Percentiles rank a stretch among this genome's conserved stretches.
phyloP scores from a whole-genome alignment of 1,139 yeast genomes.

The Pichia sp. region DNA sequence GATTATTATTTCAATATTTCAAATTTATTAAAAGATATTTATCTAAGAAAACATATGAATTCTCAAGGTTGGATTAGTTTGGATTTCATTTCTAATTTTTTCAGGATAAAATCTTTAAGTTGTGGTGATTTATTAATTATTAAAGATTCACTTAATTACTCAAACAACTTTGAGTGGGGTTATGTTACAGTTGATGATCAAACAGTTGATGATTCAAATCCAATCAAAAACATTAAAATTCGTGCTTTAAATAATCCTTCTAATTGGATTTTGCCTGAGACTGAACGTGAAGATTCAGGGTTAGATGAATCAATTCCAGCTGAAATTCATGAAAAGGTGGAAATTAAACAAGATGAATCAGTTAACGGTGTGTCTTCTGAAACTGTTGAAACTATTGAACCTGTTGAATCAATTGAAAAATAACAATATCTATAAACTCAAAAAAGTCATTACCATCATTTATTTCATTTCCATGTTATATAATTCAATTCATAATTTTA shows the following conservation, averaged over 20 bases:
- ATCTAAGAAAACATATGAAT: constrained; percentile 74
- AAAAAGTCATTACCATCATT: not conserved
- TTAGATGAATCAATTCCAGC: constrained; percentile 20
- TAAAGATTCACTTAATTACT: constrained; percentile 38
- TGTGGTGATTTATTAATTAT: constrained; percentile 43
- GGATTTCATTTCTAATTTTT: constrained; percentile 57
- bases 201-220: not conserved
- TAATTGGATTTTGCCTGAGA: constrained; percentile 45
- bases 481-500: not conserved
- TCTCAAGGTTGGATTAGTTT: constrained; percentile 67
- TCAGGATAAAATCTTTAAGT: constrained; percentile 60
- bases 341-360: not conserved
- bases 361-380: not conserved
- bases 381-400: not conserved
- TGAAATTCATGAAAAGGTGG: not conserved
- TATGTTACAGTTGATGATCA: not conserved
- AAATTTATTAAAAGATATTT: constrained; percentile 77
- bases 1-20: constrained; percentile 88
- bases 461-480: not conserved
- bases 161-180: constrained; percentile 40
- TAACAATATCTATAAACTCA: not conserved
- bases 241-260: constrained; percentile 39
- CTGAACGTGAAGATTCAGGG: constrained; percentile 38
- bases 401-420: not conserved
- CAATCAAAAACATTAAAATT: constrained; percentile 29